Evolutionary conservation across 768 basidiomycete species (phyloP).

Genomic region (Mycena vitilis): DNA sequence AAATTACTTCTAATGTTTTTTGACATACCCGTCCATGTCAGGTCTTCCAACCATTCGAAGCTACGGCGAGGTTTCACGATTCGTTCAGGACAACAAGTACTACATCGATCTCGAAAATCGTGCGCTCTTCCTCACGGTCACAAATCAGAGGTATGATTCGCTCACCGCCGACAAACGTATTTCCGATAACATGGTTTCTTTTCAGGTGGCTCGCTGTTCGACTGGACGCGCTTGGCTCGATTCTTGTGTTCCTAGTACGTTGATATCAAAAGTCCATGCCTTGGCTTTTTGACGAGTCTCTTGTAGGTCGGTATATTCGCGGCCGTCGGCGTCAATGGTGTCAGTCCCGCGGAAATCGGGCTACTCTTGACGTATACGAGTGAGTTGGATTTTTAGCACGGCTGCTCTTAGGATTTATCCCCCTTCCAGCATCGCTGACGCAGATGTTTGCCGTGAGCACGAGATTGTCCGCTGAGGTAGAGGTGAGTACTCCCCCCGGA

Average conservation of each 20-base stretch:
- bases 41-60: constrained; percentile 77
- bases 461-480: constrained; percentile 72
- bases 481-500: constrained; percentile 51
- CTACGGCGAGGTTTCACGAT: constrained; percentile 72
- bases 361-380: constrained; percentile 77
- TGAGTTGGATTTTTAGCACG: constrained; percentile 38
- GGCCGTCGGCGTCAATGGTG: constrained; percentile 63
- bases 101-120: constrained; percentile 82
- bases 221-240: constrained; percentile 75
- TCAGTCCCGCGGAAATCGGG: constrained; percentile 77
- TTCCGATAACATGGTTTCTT: neutral
- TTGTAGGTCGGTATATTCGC: constrained; percentile 72
- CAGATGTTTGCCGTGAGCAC: constrained; percentile 66
- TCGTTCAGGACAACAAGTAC: constrained; percentile 71
- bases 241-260: constrained; percentile 63
- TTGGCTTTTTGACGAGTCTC: neutral
- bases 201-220: constrained; percentile 76
- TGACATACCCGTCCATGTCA: too few relatives aligned
- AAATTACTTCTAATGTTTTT: too few relatives aligned
- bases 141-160: constrained; percentile 66
- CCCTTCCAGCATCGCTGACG: constrained; percentile 55
- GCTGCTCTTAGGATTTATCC: neutral
- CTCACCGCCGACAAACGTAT: neutral
- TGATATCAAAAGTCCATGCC: too few relatives aligned
- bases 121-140: constrained; percentile 72